Percentiles rank a stretch among this genome's conserved stretches.
Evolutionary conservation across 2,329 filamentous ascomycete genomes (phyloP).

Genomic region (Colletotrichum sansevieriae): DNA sequence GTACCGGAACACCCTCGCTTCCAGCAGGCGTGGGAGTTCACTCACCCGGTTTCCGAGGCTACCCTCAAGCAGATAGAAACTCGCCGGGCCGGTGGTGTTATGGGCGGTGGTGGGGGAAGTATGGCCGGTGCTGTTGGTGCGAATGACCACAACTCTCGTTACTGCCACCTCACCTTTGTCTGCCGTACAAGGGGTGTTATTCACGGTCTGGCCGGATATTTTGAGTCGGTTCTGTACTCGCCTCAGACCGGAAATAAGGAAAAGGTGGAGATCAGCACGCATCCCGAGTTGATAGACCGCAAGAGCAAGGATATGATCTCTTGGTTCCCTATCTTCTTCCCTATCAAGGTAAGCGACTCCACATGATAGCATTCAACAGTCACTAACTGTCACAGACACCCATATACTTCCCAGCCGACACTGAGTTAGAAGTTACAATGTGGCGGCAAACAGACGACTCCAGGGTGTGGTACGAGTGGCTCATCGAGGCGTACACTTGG

Average conservation of each 20-base stretch:
- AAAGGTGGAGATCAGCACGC: slow-evolving; percentile 88
- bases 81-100: slow-evolving; percentile 73
- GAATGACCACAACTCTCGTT: slow-evolving; percentile 93
- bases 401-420: slow-evolving; percentile 85
- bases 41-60: slow-evolving; percentile 75
- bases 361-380: not conserved
- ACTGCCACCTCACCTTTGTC: slow-evolving; percentile 82
- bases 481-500: slow-evolving; percentile 85
- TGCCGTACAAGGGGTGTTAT: slow-evolving; percentile 84
- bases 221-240: slow-evolving; percentile 93
- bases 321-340: slow-evolving; percentile 99
- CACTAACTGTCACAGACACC: slow-evolving; percentile 72
- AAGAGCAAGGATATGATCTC: slow-evolving; percentile 99
- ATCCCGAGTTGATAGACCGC: slow-evolving; percentile 89
- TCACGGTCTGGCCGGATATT: slow-evolving; percentile 94
- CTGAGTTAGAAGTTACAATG: slow-evolving; percentile 91
- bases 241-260: slow-evolving; percentile 57
- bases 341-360: slow-evolving; percentile 78
- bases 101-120: slow-evolving; percentile 77
- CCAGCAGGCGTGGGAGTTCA: slow-evolving; percentile 84
- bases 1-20: slow-evolving; percentile 73
- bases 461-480: slow-evolving; percentile 99
- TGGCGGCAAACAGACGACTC: slow-evolving; percentile 96
- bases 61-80: slow-evolving; percentile 68
- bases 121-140: slow-evolving; percentile 82